A percentile compares a stretch with the other conserved stretches of the same genome.
Conservation (phyloP, 2,329 filamentous ascomycete species). For the Colletotrichum filicis region DNA sequence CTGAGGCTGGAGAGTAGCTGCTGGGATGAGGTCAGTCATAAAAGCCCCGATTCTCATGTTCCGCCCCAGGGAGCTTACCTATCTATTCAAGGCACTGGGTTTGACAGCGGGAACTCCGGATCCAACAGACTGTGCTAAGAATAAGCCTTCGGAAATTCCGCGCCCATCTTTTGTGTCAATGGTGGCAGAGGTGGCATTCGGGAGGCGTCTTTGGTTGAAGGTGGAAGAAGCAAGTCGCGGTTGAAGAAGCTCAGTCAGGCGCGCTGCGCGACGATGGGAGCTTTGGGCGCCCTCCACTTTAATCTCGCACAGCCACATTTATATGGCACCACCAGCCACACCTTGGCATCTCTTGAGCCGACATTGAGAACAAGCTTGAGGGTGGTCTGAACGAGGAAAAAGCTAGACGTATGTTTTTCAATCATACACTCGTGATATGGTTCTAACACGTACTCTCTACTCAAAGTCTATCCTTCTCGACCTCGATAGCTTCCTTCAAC, state of each 20-base stretch:
- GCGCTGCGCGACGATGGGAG: too few relatives aligned
- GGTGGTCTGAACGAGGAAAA: too few relatives aligned
- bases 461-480: slow-evolving; percentile 60
- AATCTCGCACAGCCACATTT: neutral
- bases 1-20: neutral
- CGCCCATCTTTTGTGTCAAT: neutral
- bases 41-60: neutral
- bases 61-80: too few relatives aligned
- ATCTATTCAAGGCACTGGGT: neutral
- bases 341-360: neutral
- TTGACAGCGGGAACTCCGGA: neutral
- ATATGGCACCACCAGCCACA: neutral
- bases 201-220: neutral
- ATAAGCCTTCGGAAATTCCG: accelerated
- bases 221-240: neutral
- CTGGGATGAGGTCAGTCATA: neutral
- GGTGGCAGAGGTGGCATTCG: neutral
- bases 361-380: too few relatives aligned
- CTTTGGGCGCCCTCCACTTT: too few relatives aligned
- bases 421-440: neutral
- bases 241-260: neutral
- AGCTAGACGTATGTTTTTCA: too few relatives aligned
- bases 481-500: slow-evolving; percentile 73
- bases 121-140: neutral
- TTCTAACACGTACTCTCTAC: neutral